Base-by-base conservation (phyloP, 495 filamentous ascomycete species). In the Hypoxylon lenormandii region DNA sequence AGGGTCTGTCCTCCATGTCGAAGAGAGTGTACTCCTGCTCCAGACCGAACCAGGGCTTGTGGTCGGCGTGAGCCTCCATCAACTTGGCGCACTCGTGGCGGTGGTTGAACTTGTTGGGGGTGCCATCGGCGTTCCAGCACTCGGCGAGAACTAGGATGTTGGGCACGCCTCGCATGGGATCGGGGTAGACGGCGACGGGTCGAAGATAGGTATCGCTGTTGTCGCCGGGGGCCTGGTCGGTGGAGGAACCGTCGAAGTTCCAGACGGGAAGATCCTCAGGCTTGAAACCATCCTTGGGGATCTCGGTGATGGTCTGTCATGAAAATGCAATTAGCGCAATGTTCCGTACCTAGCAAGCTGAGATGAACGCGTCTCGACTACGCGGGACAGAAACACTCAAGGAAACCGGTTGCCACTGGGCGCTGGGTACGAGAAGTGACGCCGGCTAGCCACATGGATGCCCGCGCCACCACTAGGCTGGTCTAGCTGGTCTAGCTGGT, bases 171-270 rank as follows among this genome's bases (percentile, higher is more conserved):
- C 95, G 91, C 92, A 97, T 94, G 48, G 95, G 95, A 62, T 97
- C 94, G 66, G 94, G 92, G 87, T 85, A 98, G 81, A 91, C 88
- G 67, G 92, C 92, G 59, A 91, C 87, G 60, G 95, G 95, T 75
- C 91, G 90, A 64, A 98, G 91, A 86, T 97, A 97, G 88, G 98
- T 90, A 83, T 98, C 95, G 59, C 94, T 97, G 87, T 98, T 93
- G 80, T 94, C 92, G 77, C 94, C 92, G 30, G 93, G 92, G 55
- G 95, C 95, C 81, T 98, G 95, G 74, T 85, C 91, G 72, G 92
- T 97, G 16, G 93, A 97, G 56, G 92, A 96, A 78, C 95, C 95
- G 77, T 98, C 95, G 76, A 98, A 98, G 86, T 98, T 98, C 95
- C 95, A 98, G 80, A 96, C 92, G 64, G 94, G 92, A 62, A 98